Evolutionary conservation across 148 eudicot species (phyloP).

Genomic region (Vaccinium darrowii): DNA sequence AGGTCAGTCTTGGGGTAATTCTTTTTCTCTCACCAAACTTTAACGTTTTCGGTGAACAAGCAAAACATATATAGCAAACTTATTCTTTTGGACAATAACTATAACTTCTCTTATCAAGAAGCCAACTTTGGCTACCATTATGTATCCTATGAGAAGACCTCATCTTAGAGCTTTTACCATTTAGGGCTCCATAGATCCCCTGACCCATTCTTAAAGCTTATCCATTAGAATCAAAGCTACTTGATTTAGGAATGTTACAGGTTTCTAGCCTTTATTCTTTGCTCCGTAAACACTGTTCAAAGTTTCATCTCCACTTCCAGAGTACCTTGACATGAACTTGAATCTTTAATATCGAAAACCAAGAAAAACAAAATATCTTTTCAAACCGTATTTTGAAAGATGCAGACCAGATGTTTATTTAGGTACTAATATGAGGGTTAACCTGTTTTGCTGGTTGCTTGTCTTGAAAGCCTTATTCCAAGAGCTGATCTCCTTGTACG

Average conservation of each 20-base stretch:
- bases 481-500: constrained; percentile 3
- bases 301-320: neutral
- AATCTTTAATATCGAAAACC: neutral
- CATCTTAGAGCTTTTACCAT: neutral
- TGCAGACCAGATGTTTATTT: neutral
- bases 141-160: neutral
- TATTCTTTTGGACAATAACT: neutral
- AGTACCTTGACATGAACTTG: neutral
- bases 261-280: neutral
- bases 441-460: neutral
- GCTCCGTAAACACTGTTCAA: neutral
- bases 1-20: neutral
- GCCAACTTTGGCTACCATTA: neutral
- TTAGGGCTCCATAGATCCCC: constrained; percentile 1
- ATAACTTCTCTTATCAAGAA: neutral
- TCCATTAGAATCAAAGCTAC: neutral
- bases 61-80: neutral
- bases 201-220: neutral
- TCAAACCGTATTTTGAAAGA: neutral
- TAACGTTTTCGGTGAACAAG: neutral
- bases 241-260: neutral
- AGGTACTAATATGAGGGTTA: neutral
- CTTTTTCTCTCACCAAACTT: neutral
- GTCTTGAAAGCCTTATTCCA: constrained; percentile 4
- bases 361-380: neutral